These are phyloP conservation scores for Phellopilus nigrolimitatus DNA, from an alignment of 1,284 basidiomycete species.

Conservation along the genomic window DNA sequence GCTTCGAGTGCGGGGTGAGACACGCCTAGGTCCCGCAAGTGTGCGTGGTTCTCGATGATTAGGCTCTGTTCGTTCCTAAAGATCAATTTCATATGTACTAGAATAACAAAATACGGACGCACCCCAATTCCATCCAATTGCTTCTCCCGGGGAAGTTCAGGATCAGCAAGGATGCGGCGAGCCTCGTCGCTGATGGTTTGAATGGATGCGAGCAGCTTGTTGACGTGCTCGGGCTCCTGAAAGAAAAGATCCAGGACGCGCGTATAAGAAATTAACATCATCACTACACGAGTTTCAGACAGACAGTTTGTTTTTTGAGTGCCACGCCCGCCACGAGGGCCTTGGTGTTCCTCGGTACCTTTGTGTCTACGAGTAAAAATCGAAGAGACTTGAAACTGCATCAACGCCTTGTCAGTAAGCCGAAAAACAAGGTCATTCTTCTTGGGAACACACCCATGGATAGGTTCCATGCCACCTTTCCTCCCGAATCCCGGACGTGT, in stretches of 20 bases:
- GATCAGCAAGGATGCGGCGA: constrained; percentile 66
- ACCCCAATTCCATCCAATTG: constrained; percentile 61
- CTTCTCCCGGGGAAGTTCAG: constrained; percentile 58
- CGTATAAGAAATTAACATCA: constrained; percentile 10
- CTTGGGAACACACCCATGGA: constrained; percentile 65
- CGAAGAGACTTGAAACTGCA: constrained; percentile 60
- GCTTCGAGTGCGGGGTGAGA: constrained; percentile 86
- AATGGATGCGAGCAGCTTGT: constrained; percentile 70
- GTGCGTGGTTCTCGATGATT: constrained; percentile 85
- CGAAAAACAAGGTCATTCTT: constrained; percentile 10
- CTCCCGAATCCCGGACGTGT: constrained; percentile 76
- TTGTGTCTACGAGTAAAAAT: constrained; percentile 92
- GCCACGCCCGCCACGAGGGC: constrained; percentile 87
- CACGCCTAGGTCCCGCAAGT: constrained; percentile 88
- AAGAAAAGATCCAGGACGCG: constrained; percentile 14
- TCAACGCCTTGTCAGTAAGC: constrained; percentile 26
- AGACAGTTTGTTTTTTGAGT: constrained; percentile 62
- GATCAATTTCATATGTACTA: constrained; percentile 1
- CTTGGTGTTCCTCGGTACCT: constrained; percentile 92
- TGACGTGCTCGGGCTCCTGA: constrained; percentile 77
- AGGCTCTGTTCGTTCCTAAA: constrained; percentile 45
- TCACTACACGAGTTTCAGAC: too few relatives aligned
- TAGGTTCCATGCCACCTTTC: constrained; percentile 76
- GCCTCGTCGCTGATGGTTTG: constrained; percentile 83
- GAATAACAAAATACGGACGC: constrained; percentile 29